Conservation (phyloP, 305 asterid genomes). For the Striga hermonthica region DNA sequence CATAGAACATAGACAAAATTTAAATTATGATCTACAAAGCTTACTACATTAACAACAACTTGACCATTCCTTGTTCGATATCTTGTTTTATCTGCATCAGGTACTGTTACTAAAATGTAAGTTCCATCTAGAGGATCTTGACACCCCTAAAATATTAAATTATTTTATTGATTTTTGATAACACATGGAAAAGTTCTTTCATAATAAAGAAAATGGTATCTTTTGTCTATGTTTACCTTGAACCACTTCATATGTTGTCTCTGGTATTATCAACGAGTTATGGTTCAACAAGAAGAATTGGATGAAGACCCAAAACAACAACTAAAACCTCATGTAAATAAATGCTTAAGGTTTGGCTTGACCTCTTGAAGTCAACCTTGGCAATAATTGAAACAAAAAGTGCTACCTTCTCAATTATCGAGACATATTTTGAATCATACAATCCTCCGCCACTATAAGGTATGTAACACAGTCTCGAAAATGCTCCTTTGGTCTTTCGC, state of each 20-base stretch:
- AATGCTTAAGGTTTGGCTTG: not conserved
- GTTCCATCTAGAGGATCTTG: not conserved
- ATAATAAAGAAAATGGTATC: too few relatives aligned
- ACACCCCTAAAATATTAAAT: not conserved
- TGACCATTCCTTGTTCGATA: not conserved
- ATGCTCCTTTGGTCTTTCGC: not conserved
- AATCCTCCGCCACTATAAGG: not conserved
- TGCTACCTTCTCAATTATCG: not conserved
- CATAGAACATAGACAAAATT: not conserved
- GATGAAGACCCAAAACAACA: not conserved
- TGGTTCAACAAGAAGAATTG: not conserved
- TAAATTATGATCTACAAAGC: not conserved
- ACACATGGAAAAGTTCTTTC: too few relatives aligned
- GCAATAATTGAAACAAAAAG: not conserved
- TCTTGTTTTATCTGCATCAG: not conserved
- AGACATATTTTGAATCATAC: not conserved
- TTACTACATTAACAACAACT: not conserved
- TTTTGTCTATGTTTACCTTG: not conserved
- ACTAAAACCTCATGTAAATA: not conserved
- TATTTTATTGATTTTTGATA: too few relatives aligned
- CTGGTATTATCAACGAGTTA: not conserved
- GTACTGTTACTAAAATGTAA: not conserved
- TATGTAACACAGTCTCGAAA: not conserved
- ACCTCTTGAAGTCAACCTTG: not conserved
- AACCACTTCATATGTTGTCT: not conserved